These are phyloP conservation scores for Solanum pennellii DNA, from an alignment of 257 asterid species.

Conservation along the genomic window DNA sequence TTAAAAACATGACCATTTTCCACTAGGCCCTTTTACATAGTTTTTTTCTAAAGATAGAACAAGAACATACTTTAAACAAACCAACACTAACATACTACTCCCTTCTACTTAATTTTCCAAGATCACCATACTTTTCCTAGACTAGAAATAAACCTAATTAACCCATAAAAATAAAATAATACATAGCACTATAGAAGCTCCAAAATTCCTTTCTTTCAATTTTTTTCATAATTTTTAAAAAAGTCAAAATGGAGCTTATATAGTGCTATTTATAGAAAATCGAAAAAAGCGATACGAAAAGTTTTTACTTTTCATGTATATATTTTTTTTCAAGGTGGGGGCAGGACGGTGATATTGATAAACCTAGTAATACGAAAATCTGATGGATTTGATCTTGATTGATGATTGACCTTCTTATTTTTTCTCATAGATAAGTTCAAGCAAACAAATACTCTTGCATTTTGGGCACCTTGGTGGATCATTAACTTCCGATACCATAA, in stretches of 20 bases:
- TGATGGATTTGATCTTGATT: neutral
- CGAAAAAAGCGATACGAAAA: neutral
- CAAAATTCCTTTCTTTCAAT: conserved; percentile 22
- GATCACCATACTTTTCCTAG: neutral
- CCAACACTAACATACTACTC: neutral
- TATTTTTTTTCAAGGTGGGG: neutral
- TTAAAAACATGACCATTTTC: conserved; percentile 3
- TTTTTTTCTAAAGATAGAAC: conserved; percentile 4
- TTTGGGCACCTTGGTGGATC: conserved; percentile 86
- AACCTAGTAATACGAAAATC: neutral
- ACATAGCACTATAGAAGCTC: conserved; percentile 59
- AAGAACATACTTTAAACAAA: neutral
- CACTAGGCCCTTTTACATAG: conserved; percentile 4
- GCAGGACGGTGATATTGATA: neutral
- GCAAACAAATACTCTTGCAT: conserved; percentile 81
- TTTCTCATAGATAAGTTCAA: conserved; percentile 35
- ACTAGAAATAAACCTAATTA: neutral
- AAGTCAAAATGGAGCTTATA: conserved; percentile 44
- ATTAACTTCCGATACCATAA: conserved; percentile 61
- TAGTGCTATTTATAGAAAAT: conserved; percentile 25
- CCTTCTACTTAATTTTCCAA: neutral
- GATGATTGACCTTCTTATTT: neutral
- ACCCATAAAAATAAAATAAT: neutral
- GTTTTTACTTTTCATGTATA: neutral
- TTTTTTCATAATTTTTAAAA: neutral